Evolutionary conservation across 2,329 filamentous ascomycete genomes (phyloP).

Genomic region (Magnaporthiopsis poae): DNA sequence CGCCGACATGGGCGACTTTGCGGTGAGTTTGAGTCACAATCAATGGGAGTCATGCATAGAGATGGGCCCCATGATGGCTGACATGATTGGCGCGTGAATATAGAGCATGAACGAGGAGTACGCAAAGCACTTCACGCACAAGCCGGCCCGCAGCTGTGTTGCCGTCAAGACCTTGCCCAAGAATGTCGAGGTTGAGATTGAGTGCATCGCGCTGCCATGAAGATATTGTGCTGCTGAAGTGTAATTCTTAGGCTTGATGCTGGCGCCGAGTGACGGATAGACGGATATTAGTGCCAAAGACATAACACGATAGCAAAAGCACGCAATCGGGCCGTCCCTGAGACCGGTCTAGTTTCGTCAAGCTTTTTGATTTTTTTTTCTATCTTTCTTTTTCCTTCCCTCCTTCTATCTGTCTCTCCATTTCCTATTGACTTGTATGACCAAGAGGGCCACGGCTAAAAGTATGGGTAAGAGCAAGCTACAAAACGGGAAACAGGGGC

Average conservation of each 20-base stretch:
- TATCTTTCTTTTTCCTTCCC: no score
- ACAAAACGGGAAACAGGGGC: neutral
- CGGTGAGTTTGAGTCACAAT: slow-evolving; percentile 37
- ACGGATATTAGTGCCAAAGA: no score
- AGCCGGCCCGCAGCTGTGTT: slow-evolving; percentile 81
- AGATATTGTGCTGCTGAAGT: neutral
- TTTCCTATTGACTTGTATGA: neutral
- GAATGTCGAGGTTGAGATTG: slow-evolving; percentile 79
- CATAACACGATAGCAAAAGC: no score
- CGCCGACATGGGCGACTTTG: slow-evolving; percentile 82
- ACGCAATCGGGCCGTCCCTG: no score
- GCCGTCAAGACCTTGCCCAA: slow-evolving; percentile 83
- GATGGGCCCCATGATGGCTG: neutral
- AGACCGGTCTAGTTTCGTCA: no score
- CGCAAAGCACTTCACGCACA: slow-evolving; percentile 71
- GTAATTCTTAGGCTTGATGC: neutral
- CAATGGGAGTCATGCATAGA: neutral
- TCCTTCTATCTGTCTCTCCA: no score
- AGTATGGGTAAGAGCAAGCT: no score
- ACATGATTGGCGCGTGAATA: neutral
- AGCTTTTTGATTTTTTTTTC: no score
- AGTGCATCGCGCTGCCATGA: slow-evolving; percentile 67
- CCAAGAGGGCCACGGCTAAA: no score
- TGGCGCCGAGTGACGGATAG: neutral
- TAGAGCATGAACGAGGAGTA: slow-evolving; percentile 76